Percentiles rank a stretch among this genome's conserved stretches.
Evolutionary conservation across 176 grass and related monocot species (phyloP).

Genomic region (Oryza rufipogon): DNA sequence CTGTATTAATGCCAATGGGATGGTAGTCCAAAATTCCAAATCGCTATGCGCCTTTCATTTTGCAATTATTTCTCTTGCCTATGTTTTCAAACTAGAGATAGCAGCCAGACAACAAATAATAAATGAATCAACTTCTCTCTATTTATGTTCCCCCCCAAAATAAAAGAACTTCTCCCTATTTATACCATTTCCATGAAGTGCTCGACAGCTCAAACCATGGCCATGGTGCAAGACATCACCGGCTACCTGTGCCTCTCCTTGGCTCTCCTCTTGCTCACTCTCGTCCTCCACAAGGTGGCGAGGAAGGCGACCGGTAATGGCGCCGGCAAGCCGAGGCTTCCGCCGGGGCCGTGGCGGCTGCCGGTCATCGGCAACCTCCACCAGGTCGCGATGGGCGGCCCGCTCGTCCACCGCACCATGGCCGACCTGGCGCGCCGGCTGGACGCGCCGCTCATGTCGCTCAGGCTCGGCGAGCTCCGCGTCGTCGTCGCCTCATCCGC

Average conservation of each 20-base stretch:
- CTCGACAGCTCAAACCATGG: not conserved
- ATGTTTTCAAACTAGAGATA: no score
- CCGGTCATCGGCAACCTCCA: not conserved
- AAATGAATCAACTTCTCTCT: no score
- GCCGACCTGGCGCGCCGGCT: not conserved
- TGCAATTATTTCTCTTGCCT: no score
- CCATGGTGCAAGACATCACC: slow-evolving; percentile 7
- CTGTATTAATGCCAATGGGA: no score
- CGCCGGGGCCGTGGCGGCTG: not conserved
- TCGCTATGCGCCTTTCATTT: no score
- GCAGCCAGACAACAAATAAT: no score
- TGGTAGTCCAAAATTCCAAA: no score
- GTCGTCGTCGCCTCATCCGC: not conserved
- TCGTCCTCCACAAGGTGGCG: slow-evolving; percentile 8
- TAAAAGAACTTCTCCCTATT: no score
- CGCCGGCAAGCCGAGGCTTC: not conserved
- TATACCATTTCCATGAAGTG: no score
- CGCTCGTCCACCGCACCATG: not conserved
- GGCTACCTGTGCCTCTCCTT: slow-evolving; percentile 24
- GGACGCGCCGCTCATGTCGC: not conserved
- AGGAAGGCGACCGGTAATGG: not conserved
- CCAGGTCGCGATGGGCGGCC: not conserved
- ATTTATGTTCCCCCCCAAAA: no score
- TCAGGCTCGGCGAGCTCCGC: not conserved
- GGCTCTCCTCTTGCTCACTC: not conserved